Evolutionary conservation across 1,284 basidiomycete genomes (phyloP).

Genomic region (Austroboletus niveus): DNA sequence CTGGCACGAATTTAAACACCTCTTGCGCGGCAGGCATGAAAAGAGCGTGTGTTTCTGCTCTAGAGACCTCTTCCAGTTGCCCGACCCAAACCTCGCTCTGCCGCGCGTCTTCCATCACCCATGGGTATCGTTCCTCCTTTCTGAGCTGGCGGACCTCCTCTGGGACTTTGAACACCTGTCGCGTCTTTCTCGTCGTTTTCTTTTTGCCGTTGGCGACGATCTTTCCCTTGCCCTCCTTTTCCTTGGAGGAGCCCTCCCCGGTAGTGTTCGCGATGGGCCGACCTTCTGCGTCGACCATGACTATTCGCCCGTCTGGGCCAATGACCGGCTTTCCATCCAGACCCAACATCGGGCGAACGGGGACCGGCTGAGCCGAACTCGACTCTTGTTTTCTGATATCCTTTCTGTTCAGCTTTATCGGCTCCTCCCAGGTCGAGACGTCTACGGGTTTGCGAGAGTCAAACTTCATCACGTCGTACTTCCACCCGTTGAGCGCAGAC

Average conservation of each 20-base stretch:
- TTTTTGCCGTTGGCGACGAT: constrained; percentile 51
- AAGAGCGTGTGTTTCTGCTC: constrained; percentile 60
- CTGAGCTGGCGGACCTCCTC: constrained; percentile 68
- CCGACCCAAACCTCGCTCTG: constrained; percentile 75
- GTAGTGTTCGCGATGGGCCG: constrained; percentile 56
- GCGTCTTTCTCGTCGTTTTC: constrained; percentile 82
- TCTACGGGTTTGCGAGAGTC: constrained; percentile 69
- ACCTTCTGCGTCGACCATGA: constrained; percentile 79
- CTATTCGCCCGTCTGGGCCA: constrained; percentile 67
- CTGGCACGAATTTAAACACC: constrained; percentile 82
- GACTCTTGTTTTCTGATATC: constrained; percentile 60
- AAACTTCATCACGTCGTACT: constrained; percentile 84
- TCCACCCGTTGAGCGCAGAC: constrained; percentile 76
- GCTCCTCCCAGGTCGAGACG: constrained; percentile 59
- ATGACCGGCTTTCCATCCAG: constrained; percentile 77
- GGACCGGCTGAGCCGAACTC: constrained; percentile 39
- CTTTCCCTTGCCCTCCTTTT: constrained; percentile 48
- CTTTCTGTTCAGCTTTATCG: constrained; percentile 84
- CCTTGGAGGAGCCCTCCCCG: constrained; percentile 37
- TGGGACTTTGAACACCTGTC: constrained; percentile 74
- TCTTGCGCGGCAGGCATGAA: constrained; percentile 75
- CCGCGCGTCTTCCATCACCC: constrained; percentile 80
- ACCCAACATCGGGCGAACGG: constrained; percentile 69
- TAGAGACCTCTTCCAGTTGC: constrained; percentile 73
- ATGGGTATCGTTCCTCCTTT: constrained; percentile 83